Evolutionary conservation across 306 rosid species (phyloP).

Genomic region (Pterocarpus macrocarpus): DNA sequence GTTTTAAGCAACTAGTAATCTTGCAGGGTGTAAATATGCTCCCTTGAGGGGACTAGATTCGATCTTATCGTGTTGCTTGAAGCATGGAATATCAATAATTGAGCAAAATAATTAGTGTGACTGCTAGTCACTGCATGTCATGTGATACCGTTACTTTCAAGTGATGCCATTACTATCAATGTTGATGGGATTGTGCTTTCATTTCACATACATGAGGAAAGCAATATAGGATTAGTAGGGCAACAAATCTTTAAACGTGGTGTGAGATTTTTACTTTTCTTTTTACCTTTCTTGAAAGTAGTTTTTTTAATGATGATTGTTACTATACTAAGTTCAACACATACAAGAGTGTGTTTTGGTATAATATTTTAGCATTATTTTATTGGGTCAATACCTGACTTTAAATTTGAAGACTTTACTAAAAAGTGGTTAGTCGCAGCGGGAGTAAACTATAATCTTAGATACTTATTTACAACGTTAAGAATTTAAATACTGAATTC

Average conservation of each 20-base stretch:
- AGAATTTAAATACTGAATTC: no score
- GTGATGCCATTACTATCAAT: conserved; percentile 34
- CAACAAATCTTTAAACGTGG: background rate
- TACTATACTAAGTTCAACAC: background rate
- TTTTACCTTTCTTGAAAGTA: background rate
- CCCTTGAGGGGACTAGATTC: conserved; percentile 30
- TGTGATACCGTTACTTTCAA: conserved; percentile 38
- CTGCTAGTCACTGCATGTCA: conserved; percentile 11
- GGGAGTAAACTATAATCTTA: no score
- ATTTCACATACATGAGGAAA: conserved; percentile 8
- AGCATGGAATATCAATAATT: conserved; percentile 44
- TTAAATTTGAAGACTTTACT: background rate
- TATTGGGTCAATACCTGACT: background rate
- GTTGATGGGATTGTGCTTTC: conserved; percentile 35
- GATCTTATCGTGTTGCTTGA: conserved; percentile 40
- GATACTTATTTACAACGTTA: no score
- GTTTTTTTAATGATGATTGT: background rate
- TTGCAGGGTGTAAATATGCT: background rate
- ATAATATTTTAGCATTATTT: no score
- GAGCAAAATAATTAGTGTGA: conserved; percentile 44
- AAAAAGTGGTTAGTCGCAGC: no score
- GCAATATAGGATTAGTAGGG: background rate
- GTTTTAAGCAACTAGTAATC: conserved; percentile 26
- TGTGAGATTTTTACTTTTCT: background rate
- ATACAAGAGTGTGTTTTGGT: background rate